Evolutionary conservation across 176 grass and related monocot species (phyloP), one percentile per base, ranked within the genome.

Genomic region (Poa pratensis): DNA sequence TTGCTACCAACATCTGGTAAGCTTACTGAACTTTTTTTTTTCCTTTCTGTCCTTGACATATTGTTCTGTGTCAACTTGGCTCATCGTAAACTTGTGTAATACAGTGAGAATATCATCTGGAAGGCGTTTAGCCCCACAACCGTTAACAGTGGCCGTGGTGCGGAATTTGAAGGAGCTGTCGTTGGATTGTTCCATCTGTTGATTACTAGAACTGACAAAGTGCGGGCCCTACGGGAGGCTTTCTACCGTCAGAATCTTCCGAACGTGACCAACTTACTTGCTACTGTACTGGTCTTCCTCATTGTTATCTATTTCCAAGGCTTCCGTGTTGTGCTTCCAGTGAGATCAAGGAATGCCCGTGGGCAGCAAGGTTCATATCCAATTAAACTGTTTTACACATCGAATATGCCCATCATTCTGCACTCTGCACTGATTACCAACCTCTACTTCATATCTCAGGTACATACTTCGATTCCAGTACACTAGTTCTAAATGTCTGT

Each of bases 41-140:
- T 76, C 70, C 76, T 43, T 39, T 80, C 58, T 66, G 30, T 50
- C 69, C 35, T 89, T 42, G 0, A 79, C 46, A n/a, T 24, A 18
- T 22, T 85, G 12, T 28, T 86, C 15, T 60, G 9, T 79, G 69
- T 66, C 22, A 9, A 51, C 3, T 81, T 48, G 59, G 19, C 79
- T 90, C 60, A 59, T 77, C 54, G 61, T 27, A 13, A 64, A 82
- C 75, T 35, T 80, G 8, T 63, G 43, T 20, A 80, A 26, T 95
- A 57, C 50, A 98, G 96, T 81, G 96, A 98, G 72, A 98, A 87
- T 79, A 98, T 98, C 72, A 98, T 98, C 61, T 98, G 96, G 96
- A 98, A 98, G 91, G 96, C 96, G 20, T 95, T 98, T 85, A 98
- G 93, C 86, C 93, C 96, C 7, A 98, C 96, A 85, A 95, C 96